Percentiles rank a stretch among this genome's conserved stretches.
Evolutionary conservation across 176 grass and related monocot genomes (phyloP).

Genomic region (Otatea glauca): DNA sequence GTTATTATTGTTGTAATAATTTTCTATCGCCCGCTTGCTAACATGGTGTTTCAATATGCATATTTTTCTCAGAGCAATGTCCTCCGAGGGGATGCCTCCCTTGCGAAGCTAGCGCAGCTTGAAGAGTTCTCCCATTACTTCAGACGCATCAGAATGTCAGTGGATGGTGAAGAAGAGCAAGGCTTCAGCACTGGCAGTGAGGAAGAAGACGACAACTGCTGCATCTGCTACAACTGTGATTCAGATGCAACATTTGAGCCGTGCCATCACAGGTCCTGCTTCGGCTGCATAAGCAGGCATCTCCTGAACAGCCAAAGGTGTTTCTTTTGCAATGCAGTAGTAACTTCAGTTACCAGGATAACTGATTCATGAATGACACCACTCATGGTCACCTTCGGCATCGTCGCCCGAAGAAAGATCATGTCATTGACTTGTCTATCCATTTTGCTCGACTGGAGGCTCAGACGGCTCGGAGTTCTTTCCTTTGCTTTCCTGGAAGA

Average conservation of each 20-base stretch:
- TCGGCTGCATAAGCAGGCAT: slow-evolving; percentile 81
- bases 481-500: slow-evolving; percentile 43
- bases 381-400: neutral
- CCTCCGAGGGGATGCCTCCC: slow-evolving; percentile 60
- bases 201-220: slow-evolving; percentile 69
- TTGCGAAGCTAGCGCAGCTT: slow-evolving; percentile 67
- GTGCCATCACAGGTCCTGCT: slow-evolving; percentile 79
- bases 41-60: neutral
- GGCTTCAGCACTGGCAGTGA: slow-evolving; percentile 6
- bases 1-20: neutral
- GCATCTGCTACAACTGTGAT: slow-evolving; percentile 80
- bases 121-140: slow-evolving; percentile 73
- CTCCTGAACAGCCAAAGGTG: slow-evolving; percentile 84
- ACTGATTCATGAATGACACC: slow-evolving; percentile 23
- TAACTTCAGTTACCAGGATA: slow-evolving; percentile 57
- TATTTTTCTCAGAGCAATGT: slow-evolving; percentile 61
- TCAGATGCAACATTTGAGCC: slow-evolving; percentile 80
- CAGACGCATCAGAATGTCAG: slow-evolving; percentile 41
- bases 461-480: slow-evolving; percentile 1
- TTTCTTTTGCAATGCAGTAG: slow-evolving; percentile 85
- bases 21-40: neutral
- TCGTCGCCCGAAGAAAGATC: slow-evolving; percentile 23
- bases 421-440: slow-evolving; percentile 17
- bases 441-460: slow-evolving; percentile 42
- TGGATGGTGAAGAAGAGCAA: slow-evolving; percentile 28